Evolutionary conservation across 2,329 filamentous ascomycete species (phyloP), one percentile per base, ranked within the genome.

Genomic region (Elsinoe australis): DNA sequence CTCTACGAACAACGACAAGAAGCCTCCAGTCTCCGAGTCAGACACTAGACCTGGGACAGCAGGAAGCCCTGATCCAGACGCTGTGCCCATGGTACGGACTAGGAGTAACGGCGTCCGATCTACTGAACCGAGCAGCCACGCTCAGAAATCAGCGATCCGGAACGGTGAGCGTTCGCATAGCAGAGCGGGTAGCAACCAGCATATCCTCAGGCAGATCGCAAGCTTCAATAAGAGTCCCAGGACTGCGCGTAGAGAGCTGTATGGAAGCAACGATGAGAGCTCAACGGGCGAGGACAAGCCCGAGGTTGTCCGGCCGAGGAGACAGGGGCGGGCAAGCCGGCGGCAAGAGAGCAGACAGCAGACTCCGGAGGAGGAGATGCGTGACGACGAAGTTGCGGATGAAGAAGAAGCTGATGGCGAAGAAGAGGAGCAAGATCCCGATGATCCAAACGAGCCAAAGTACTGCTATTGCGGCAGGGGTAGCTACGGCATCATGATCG

Each of bases 391-490:
- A 15, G 38, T 31, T 17, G 49, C 47, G 8, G 41, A 41, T 8
- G 54, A 55, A 19, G 35, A 7, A 2, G 57, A 58, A 38, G 49
- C 67, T 50, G 61, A 68, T 19, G 70, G 71, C n/a, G 70, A 69
- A 9, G 67, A 67, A 19, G 69, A 70, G 10, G 69, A 71, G 38
- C 71, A 73, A 14, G 71, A 73, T 51, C 70, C 67, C 8, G 74
- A 72, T 35, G 74, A 76, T 55, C 74, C 60, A 0, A 54, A 79
- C 58, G 76, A 79, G 52, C 76, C 76, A 52, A 74, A 77, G 32
- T 83, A 82, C 59, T 83, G 79, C 63, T 80, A 79, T 54, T 83
- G 79, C 58, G 77, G 78, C 42, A 75, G 76, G 53, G 78, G 81
- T 29, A 78, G 73, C 53, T 81, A 80, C 58, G 79, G 79, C 14